Conservation (phyloP, 108 stramenopile genomes). For the Epithemia pelagica region DNA sequence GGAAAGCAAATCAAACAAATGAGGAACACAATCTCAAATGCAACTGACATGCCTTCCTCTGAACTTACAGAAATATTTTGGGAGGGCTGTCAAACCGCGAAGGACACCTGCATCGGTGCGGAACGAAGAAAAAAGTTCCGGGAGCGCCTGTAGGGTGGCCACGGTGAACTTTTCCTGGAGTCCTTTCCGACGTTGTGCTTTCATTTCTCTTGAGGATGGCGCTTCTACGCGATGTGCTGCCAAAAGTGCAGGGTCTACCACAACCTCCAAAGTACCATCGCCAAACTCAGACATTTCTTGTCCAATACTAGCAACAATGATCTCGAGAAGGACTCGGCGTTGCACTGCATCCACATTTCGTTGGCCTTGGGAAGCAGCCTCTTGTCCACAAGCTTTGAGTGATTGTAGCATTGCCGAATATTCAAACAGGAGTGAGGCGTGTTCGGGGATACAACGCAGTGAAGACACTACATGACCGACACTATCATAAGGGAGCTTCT, state of each 20-base stretch:
- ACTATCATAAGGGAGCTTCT: slow-evolving; percentile 54
- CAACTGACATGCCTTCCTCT: no score
- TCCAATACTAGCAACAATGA: slow-evolving; percentile 57
- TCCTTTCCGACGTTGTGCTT: slow-evolving; percentile 2
- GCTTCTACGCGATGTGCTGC: slow-evolving; percentile 1
- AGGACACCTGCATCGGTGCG: slow-evolving; percentile 61
- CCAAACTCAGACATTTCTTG: slow-evolving; percentile 24
- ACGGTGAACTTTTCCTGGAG: slow-evolving; percentile 53
- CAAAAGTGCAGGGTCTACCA: slow-evolving; percentile 24
- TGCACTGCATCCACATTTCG: slow-evolving; percentile 41
- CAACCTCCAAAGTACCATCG: neutral
- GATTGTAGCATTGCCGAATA: slow-evolving; percentile 75
- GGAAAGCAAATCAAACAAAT: no score
- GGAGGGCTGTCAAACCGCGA: slow-evolving; percentile 55
- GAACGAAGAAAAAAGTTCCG: slow-evolving; percentile 63
- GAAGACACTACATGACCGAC: slow-evolving; percentile 69
- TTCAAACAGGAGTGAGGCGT: slow-evolving; percentile 47
- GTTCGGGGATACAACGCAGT: slow-evolving; percentile 62
- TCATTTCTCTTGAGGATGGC: neutral
- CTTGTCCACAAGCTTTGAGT: slow-evolving; percentile 35
- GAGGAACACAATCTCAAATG: no score
- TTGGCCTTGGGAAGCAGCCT: slow-evolving; percentile 25
- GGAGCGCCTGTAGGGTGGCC: slow-evolving; percentile 59
- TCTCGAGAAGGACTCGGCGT: slow-evolving; percentile 63
- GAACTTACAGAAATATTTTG: slow-evolving; percentile 46